Evolutionary conservation across 192 early-diverging fungal species (phyloP).

Genomic region (Fimicolochytrium jonesii): DNA sequence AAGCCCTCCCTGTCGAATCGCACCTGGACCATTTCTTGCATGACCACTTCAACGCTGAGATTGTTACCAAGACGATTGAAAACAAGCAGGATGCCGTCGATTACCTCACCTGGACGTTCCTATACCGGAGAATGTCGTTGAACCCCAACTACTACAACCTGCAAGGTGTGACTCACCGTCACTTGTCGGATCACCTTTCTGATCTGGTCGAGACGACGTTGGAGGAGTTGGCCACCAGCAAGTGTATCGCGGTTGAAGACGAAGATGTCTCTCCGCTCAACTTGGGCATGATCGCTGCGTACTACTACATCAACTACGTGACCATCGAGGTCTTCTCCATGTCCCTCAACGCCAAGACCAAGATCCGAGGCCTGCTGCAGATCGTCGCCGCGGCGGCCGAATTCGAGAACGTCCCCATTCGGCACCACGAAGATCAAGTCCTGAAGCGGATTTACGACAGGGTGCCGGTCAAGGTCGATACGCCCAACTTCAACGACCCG

Average conservation of each 20-base stretch:
- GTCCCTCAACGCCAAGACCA: constrained; percentile 81
- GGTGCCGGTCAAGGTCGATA: constrained; percentile 66
- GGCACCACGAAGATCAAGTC: constrained; percentile 85
- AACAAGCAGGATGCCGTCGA: constrained; percentile 99
- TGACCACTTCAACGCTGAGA: constrained; percentile 96
- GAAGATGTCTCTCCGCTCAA: constrained; percentile 77
- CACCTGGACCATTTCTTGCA: constrained; percentile 91
- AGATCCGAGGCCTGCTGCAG: constrained; percentile 85
- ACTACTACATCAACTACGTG: constrained; percentile 92
- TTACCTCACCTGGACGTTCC: constrained; percentile 97
- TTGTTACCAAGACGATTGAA: constrained; percentile 90
- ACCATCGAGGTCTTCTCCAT: constrained; percentile 93
- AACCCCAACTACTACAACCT: constrained; percentile 94
- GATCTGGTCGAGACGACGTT: constrained; percentile 92
- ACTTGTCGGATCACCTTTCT: constrained; percentile 88
- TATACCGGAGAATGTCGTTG: constrained; percentile 92
- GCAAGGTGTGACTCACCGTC: constrained; percentile 78
- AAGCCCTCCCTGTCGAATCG: constrained; percentile 93
- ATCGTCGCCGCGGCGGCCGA: constrained; percentile 92
- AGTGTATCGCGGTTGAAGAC: constrained; percentile 66
- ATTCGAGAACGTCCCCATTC: constrained; percentile 86
- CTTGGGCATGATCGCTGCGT: constrained; percentile 95
- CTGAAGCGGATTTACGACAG: constrained; percentile 78
- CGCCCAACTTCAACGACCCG: constrained; percentile 78
- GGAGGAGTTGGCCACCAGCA: constrained; percentile 77